phyloP scores from a whole-genome alignment of 148 eudicot species.

The Tetragonia tetragonoides region DNA sequence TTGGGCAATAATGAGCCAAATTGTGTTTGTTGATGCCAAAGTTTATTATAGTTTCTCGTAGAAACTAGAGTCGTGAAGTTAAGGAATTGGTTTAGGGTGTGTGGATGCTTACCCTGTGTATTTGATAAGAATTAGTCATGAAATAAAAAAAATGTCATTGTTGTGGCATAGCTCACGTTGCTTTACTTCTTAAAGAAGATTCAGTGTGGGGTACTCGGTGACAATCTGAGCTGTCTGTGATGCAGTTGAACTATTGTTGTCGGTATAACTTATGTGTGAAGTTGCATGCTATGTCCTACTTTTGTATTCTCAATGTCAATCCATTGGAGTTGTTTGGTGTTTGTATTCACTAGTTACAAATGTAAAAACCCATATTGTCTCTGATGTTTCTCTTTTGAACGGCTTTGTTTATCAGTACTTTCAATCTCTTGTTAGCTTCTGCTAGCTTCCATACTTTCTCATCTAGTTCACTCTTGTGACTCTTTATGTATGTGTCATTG shows the following conservation, averaged over 20 bases:
- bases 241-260: background rate
- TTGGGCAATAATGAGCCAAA: background rate
- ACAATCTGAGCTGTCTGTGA: background rate
- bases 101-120: too few relatives aligned
- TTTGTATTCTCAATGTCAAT: background rate
- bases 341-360: background rate
- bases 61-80: background rate
- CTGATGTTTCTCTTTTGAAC: background rate
- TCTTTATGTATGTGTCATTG: background rate
- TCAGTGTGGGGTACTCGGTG: background rate
- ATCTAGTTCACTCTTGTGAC: background rate
- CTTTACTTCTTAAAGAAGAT: background rate
- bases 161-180: background rate
- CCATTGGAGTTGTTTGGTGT: background rate
- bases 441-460: background rate
- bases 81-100: background rate
- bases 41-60: background rate
- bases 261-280: background rate
- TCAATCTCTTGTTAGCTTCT: background rate
- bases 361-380: background rate
- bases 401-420: background rate
- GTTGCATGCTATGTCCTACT: background rate
- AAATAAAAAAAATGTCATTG: background rate
- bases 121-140: too few relatives aligned
- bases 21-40: background rate